A percentile compares a stretch with the other conserved stretches of the same genome.
phyloP scores from a whole-genome alignment of 805 yeast species.

The Teunomyces funiuensis region DNA sequence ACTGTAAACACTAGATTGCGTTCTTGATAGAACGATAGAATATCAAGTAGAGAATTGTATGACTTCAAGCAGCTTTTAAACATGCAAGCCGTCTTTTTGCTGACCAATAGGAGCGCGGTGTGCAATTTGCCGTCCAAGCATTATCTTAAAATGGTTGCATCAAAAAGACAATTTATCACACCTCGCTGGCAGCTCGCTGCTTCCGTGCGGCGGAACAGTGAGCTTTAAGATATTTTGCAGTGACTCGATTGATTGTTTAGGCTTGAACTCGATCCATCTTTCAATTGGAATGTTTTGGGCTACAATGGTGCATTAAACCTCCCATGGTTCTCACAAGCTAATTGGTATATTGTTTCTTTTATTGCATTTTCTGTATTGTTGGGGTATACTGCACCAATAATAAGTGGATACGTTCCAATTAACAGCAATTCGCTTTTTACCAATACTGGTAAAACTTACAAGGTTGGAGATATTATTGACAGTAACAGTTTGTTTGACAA shows the following conservation, averaged over 20 bases:
- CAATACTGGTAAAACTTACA: conserved; percentile 23
- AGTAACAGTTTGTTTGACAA: conserved; percentile 12
- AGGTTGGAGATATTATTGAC: conserved; percentile 13
- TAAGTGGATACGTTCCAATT: conserved; percentile 27
- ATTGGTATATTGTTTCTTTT: conserved; percentile 22
- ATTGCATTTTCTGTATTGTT: conserved; percentile 23
- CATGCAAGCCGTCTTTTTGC: too few relatives aligned
- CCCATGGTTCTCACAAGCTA: conserved; percentile 28
- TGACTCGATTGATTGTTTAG: conserved; percentile 40
- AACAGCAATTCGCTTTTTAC: conserved; percentile 22
- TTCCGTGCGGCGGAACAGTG: too few relatives aligned
- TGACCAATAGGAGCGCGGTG: too few relatives aligned
- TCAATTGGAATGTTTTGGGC: conserved; percentile 27
- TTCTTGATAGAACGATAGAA: too few relatives aligned
- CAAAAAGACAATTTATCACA: too few relatives aligned
- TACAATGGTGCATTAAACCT: conserved; percentile 14
- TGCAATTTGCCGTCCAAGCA: too few relatives aligned
- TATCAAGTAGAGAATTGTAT: too few relatives aligned
- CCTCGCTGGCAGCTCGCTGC: too few relatives aligned
- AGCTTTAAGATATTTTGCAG: too few relatives aligned
- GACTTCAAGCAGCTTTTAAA: too few relatives aligned
- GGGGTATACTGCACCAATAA: conserved; percentile 29
- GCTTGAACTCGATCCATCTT: conserved; percentile 32
- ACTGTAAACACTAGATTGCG: too few relatives aligned
- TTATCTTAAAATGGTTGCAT: too few relatives aligned